Evolutionary conservation across 176 grass and related monocot species (phyloP).

Genomic region (Ensete ventricosum): DNA sequence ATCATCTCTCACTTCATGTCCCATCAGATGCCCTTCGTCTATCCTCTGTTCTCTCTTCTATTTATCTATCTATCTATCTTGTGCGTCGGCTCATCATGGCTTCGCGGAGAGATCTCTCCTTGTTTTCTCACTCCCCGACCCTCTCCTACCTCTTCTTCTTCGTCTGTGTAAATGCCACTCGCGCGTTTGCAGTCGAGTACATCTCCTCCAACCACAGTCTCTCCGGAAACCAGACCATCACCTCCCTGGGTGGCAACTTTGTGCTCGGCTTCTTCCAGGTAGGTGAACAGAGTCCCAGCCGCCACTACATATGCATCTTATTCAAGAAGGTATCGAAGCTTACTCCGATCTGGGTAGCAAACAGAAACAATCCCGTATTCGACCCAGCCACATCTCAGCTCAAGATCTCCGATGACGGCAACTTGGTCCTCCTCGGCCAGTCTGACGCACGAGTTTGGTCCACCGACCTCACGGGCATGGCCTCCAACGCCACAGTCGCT

Average conservation of each 20-base stretch:
- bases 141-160: not conserved
- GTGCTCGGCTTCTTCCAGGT: constrained; percentile 39
- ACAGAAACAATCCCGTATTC: constrained; percentile 23
- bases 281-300: constrained; percentile 12
- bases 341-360: constrained; percentile 67
- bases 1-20: no score
- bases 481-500: constrained; percentile 35
- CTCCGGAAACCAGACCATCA: constrained; percentile 3
- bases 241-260: constrained; percentile 18
- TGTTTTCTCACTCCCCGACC: no score
- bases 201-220: not conserved
- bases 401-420: constrained; percentile 41
- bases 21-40: no score
- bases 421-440: constrained; percentile 58
- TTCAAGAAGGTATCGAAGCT: constrained; percentile 35
- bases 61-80: no score
- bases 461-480: constrained; percentile 26
- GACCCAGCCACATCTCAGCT: constrained; percentile 35
- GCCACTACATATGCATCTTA: constrained; percentile 85
- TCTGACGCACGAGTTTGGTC: constrained; percentile 54
- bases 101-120: not conserved
- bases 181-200: not conserved
- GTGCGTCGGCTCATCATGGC: no score
- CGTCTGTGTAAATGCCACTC: not conserved
- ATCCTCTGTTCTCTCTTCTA: no score